Evolutionary conservation across 495 filamentous ascomycete genomes (phyloP).

Genomic region (Talaromyces adpressus): DNA sequence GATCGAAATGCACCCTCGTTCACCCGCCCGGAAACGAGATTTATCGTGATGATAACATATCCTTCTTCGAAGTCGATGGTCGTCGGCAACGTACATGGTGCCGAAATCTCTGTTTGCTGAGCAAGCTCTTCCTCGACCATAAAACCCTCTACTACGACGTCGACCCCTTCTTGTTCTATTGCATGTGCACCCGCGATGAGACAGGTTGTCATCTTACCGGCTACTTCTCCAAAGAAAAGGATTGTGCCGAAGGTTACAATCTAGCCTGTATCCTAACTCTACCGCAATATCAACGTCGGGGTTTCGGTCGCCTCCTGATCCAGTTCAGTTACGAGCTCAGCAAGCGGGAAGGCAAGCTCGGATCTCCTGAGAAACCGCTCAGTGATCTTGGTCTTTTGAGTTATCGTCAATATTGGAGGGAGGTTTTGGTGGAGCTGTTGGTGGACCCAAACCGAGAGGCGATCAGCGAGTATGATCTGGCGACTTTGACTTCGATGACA

Average conservation of each 20-base stretch:
- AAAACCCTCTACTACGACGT: slow-evolving; percentile 99
- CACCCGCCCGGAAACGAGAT: slow-evolving; percentile 98
- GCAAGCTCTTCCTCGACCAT: slow-evolving; percentile 95
- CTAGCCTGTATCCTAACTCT: slow-evolving; percentile 95
- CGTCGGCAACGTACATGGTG: slow-evolving; percentile 95
- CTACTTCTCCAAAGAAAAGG: slow-evolving; percentile 98
- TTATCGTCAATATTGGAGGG: slow-evolving; percentile 95
- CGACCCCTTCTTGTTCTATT: slow-evolving; percentile 97
- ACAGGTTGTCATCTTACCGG: slow-evolving; percentile 89
- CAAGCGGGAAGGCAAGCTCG: slow-evolving; percentile 89
- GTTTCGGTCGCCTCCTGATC: slow-evolving; percentile 87
- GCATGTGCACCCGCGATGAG: slow-evolving; percentile 84
- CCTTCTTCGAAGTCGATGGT: slow-evolving; percentile 97
- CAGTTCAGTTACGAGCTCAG: slow-evolving; percentile 97
- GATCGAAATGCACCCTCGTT: slow-evolving; percentile 80
- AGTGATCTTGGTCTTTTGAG: slow-evolving; percentile 86
- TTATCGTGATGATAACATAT: slow-evolving; percentile 88
- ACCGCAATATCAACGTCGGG: slow-evolving; percentile 90
- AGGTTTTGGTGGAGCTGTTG: slow-evolving; percentile 80
- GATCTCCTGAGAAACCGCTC: slow-evolving; percentile 92
- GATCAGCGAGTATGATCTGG: slow-evolving; percentile 75
- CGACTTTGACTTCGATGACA: slow-evolving; percentile 79
- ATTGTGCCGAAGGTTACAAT: slow-evolving; percentile 92
- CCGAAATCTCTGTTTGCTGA: slow-evolving; percentile 87
- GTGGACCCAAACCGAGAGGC: slow-evolving; percentile 53